Base-by-base conservation (phyloP, 208 protist species). In the Trypanosoma platydactyli region DNA sequence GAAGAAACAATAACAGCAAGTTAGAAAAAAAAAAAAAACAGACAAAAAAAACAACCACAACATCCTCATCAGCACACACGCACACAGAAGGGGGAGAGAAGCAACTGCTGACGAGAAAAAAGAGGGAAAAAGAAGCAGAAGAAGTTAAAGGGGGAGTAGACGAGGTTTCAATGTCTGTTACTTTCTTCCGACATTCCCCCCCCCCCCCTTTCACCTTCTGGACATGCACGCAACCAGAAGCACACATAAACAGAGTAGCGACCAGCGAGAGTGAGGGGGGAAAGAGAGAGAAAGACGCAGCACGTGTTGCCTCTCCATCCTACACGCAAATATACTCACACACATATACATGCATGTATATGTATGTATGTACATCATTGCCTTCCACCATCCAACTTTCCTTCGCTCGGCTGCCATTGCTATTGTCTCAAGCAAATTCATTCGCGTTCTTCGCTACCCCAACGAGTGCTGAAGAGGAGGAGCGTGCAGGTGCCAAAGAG, bases 1-100 rank as follows among this genome's bases (percentile, higher is more conserved):
- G 9, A 35, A 24, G 52, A n/a, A 22, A 44, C n/a, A 66, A 48
- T 5, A 29, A 48, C 38, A 55, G 9, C 5, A 66, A 42, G 16
- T 30, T 3, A 42, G 45, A 49, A 65, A 49, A 25, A 29, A 66
- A 29, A 55, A 35, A 22, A 35, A 35, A 42, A 41, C 38, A 45
- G 20, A 38, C 16, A 24, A 22, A 35, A 53, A 13, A 38, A 64
- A 64, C 3, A 33, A 30, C n/a, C n/a, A n/a, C n/a, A n/a, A 38
- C 49, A 52, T n/a, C 40, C 22, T 11, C n/a, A 16, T 27, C 25
- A 51, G n/a, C 22, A 51, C 40, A n/a, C 44, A 38, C 15, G 52
- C 15, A 63, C 25, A 49, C 16, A 65, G 5, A 42, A 51, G n/a
- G 15, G 24, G 27, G 1, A 54, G n/a, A 25, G 7, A 27, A 59